Base-by-base conservation (phyloP, 768 basidiomycete species). In the Suillus fuscotomentosus region DNA sequence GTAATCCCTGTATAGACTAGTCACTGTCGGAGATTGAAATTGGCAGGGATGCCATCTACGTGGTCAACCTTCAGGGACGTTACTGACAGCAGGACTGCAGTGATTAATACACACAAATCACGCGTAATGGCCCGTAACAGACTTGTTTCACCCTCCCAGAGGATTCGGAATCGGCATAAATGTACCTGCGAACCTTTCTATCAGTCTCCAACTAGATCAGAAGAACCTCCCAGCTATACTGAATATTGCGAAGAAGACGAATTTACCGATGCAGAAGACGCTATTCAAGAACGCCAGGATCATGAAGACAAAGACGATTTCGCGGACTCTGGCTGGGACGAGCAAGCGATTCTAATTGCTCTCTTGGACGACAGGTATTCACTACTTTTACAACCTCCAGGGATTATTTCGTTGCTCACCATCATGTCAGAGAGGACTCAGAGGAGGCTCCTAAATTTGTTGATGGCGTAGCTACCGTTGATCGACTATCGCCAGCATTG, bases 381-480 rank as follows among this genome's bases (percentile, higher is more conserved):
- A 48, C 39, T 10, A 27, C 8, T n/a, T 31, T 43, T 1, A 8
- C 20, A 34, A 15, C 17, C n/a, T 39, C n/a, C 11, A 39, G 38
- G 24, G 17, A 61, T 36, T 34, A 1, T 42, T 39, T n/a, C 34
- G n/a, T 27, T 0, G 67, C 45, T 3, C 17, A 15, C 34, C 7
- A 17, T 61, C 65, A 74, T 45, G 65, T 69, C 38, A 76, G 80
- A 57, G 79, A 80, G 24, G 75, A 78, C n/a, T n/a, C n/a, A n/a
- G n/a, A n/a, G n/a, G n/a, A n/a, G 15, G 72, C 73, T 43, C 63
- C 80, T 51, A 75, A 80, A 64, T 72, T 75, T 50, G 76, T 81
- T 50, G 78, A 86, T 54, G 81, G 78, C 22, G 71, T 80, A 34
- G 74, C 80, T 7, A 76, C 81, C 9, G 79, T 83, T 62, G 86